These are phyloP conservation scores for Setaria italica DNA, from an alignment of 202 grass and related monocot genomes.

Conservation along the genomic window DNA sequence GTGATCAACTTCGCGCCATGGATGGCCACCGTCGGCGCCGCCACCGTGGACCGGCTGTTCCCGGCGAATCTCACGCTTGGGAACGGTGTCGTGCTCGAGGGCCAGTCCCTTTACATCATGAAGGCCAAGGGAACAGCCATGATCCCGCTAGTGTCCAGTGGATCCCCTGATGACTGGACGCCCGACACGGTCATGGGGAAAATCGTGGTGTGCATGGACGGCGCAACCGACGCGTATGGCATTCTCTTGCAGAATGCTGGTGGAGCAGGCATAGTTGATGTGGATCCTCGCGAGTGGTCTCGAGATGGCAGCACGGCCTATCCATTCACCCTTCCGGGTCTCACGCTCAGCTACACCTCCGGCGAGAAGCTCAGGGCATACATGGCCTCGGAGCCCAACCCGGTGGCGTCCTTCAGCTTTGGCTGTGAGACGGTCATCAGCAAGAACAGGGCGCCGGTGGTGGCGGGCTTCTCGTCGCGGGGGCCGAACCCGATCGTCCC, in stretches of 20 bases:
- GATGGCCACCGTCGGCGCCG: slow-evolving; percentile 61
- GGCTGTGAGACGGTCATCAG: slow-evolving; percentile 18
- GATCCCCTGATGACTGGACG: not conserved
- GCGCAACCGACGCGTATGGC: not conserved
- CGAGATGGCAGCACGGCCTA: not conserved
- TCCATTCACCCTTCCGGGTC: slow-evolving; percentile 33
- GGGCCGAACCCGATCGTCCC: slow-evolving; percentile 29
- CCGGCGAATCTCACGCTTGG: slow-evolving; percentile 50
- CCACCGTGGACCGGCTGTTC: slow-evolving; percentile 58
- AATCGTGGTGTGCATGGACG: slow-evolving; percentile 25
- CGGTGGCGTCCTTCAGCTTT: slow-evolving; percentile 50
- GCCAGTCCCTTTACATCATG: slow-evolving; percentile 49
- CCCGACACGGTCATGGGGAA: slow-evolving; percentile 52
- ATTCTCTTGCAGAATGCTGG: slow-evolving; percentile 33
- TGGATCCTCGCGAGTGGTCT: not conserved
- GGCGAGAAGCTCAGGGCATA: slow-evolving; percentile 44
- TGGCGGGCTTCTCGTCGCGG: slow-evolving; percentile 49
- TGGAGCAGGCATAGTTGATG: slow-evolving; percentile 22
- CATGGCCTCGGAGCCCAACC: slow-evolving; percentile 21
- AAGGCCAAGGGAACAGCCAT: not conserved
- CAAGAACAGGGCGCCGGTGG: slow-evolving; percentile 51
- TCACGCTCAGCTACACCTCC: slow-evolving; percentile 29
- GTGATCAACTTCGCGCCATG: slow-evolving; percentile 55
- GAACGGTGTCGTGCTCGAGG: slow-evolving; percentile 46
- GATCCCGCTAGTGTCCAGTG: not conserved